phyloP scores from a whole-genome alignment of 2,329 filamentous ascomycete genomes.

The Aureobasidium zeae region DNA sequence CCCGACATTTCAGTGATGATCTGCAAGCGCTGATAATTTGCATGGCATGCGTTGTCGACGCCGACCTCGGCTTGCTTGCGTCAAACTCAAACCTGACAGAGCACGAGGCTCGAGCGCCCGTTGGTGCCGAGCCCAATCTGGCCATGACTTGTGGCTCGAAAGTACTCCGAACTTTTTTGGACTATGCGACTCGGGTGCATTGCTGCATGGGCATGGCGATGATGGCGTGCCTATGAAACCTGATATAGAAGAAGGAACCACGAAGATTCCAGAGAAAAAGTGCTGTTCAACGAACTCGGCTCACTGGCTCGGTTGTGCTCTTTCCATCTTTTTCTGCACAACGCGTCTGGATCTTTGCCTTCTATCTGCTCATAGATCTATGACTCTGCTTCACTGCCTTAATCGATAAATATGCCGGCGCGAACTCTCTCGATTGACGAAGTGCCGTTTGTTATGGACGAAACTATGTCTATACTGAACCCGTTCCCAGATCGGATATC shows the following conservation, averaged over 20 bases:
- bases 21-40: not conserved
- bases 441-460: slow-evolving; percentile 14
- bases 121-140: slow-evolving; percentile 10
- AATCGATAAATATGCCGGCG: slow-evolving; percentile 14
- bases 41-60: no score
- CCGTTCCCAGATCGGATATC: slow-evolving; percentile 41
- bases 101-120: slow-evolving; percentile 3
- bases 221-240: no score
- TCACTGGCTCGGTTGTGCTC: not conserved
- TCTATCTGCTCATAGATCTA: not conserved
- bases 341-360: not conserved
- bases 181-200: no score
- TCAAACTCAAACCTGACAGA: no score
- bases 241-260: no score
- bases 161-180: no score
- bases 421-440: not conserved
- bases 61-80: slow-evolving; percentile 8
- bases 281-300: no score
- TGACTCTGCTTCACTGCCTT: not conserved
- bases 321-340: not conserved
- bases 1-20: not conserved
- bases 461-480: slow-evolving; percentile 49
- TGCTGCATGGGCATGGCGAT: no score
- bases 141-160: slow-evolving; percentile 5
- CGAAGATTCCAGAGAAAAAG: no score